Conservation (phyloP, 495 filamentous ascomycete genomes). For the Tuber brumale region DNA sequence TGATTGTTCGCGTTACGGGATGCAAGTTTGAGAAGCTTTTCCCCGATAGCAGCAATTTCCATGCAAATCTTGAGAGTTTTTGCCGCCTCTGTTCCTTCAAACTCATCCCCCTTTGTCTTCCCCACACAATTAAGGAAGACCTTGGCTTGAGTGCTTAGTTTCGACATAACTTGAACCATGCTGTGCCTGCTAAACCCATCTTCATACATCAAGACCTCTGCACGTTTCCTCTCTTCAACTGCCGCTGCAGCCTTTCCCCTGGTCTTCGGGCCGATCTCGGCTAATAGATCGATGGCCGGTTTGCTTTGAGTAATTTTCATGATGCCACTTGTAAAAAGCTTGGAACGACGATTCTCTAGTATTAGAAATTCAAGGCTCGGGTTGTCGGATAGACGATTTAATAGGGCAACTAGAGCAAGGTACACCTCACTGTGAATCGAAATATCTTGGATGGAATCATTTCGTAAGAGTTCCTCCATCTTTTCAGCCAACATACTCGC, state of each 20-base stretch:
- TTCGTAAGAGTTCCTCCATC: conserved; percentile 27
- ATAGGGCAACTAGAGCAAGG: conserved; percentile 16
- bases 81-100: conserved; percentile 22
- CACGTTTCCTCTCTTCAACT: conserved; percentile 24
- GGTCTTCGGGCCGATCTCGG: conserved; percentile 21
- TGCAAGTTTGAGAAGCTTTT: conserved; percentile 19
- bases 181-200: conserved; percentile 22
- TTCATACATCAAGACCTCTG: conserved; percentile 25
- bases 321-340: conserved; percentile 20
- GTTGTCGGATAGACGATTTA: conserved; percentile 19
- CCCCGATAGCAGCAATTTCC: conserved; percentile 20
- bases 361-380: conserved; percentile 17
- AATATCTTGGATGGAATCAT: conserved; percentile 30
- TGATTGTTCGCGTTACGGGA: neutral
- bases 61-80: conserved; percentile 27
- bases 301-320: conserved; percentile 20
- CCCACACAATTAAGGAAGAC: conserved; percentile 27
- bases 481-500: conserved; percentile 27
- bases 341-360: conserved; percentile 21
- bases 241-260: conserved; percentile 26
- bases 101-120: conserved; percentile 21
- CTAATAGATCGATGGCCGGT: conserved; percentile 8
- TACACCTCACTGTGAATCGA: conserved; percentile 29
- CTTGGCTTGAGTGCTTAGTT: conserved; percentile 25
- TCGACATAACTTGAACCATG: conserved; percentile 20